phyloP scores from a whole-genome alignment of 768 basidiomycete species.

The Epithele typhae region DNA sequence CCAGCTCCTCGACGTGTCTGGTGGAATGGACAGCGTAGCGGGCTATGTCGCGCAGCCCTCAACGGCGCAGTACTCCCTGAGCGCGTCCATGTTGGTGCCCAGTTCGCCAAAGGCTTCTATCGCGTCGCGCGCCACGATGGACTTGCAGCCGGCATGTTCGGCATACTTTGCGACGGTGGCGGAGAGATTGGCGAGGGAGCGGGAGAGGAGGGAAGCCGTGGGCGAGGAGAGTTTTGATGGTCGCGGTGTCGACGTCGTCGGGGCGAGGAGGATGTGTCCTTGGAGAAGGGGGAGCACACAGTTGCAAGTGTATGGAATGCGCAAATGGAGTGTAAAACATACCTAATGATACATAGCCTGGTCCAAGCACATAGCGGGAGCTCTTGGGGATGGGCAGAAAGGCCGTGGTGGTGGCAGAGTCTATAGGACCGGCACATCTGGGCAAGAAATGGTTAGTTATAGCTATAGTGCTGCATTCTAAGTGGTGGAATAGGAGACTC shows the following conservation, averaged over 20 bases:
- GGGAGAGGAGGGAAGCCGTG: slow-evolving; percentile 75
- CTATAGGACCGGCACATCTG: too few species aligned
- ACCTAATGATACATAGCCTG: too few species aligned
- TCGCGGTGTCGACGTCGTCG: slow-evolving; percentile 67
- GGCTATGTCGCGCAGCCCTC: slow-evolving; percentile 67
- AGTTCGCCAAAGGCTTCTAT: slow-evolving; percentile 65
- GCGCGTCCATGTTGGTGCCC: slow-evolving; percentile 67
- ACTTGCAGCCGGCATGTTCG: slow-evolving; percentile 65
- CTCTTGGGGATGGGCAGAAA: too few species aligned
- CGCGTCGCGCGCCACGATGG: slow-evolving; percentile 55
- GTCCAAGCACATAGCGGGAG: too few species aligned
- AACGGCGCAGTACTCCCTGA: slow-evolving; percentile 57
- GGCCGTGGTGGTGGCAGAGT: too few species aligned
- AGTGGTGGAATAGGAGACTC: too few species aligned
- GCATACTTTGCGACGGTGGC: slow-evolving; percentile 69
- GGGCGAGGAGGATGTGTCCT: too few species aligned
- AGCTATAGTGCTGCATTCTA: too few species aligned
- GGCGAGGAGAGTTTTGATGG: slow-evolving; percentile 69
- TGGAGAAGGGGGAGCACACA: too few species aligned
- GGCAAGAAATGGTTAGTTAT: too few species aligned
- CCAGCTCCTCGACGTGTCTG: slow-evolving; percentile 66
- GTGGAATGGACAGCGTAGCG: slow-evolving; percentile 62
- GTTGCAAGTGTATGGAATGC: too few species aligned
- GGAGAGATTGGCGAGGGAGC: slow-evolving; percentile 66
- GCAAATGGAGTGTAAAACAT: too few species aligned